A percentile compares a stretch with the other conserved stretches of the same genome.
Evolutionary conservation across 306 rosid species (phyloP).

Genomic region (Fragaria ananassa): DNA sequence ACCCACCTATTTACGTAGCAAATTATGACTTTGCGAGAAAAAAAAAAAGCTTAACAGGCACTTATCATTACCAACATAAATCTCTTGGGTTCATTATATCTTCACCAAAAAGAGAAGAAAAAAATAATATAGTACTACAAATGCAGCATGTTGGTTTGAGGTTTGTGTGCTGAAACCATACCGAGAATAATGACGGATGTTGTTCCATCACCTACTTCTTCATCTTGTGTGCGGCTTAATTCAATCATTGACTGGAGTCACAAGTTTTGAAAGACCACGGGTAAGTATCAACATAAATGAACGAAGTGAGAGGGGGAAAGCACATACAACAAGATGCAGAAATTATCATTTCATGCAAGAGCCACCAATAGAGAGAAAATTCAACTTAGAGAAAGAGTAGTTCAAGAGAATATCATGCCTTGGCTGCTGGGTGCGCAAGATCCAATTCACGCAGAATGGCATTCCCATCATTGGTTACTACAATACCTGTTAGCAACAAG

Average conservation of each 20-base stretch:
- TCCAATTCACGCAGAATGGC: constrained; percentile 93
- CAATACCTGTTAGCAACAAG: constrained; percentile 59
- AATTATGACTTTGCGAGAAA: too few species aligned
- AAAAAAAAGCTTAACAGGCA: not conserved
- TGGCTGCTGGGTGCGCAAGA: constrained; percentile 96
- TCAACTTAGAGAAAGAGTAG: not conserved
- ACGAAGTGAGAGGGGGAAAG: not conserved
- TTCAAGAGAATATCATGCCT: constrained; percentile 44
- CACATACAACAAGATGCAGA: not conserved
- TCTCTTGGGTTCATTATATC: not conserved
- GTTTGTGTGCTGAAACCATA: constrained; percentile 29
- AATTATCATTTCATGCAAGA: not conserved
- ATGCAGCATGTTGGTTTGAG: not conserved
- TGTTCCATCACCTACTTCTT: constrained; percentile 98
- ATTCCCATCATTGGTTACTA: constrained; percentile 97
- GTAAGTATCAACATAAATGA: constrained; percentile 17
- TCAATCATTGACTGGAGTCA: constrained; percentile 85
- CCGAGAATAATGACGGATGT: constrained; percentile 97
- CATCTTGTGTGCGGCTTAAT: constrained; percentile 94
- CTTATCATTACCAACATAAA: not conserved
- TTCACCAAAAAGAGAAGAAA: not conserved
- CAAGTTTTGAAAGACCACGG: not conserved
- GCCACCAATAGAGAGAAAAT: not conserved
- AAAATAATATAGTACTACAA: not conserved
- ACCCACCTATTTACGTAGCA: not conserved